A percentile compares a stretch with the other conserved stretches of the same genome.
Conservation (phyloP, 176 grass and related monocot species). For the Melocanna baccifera region DNA sequence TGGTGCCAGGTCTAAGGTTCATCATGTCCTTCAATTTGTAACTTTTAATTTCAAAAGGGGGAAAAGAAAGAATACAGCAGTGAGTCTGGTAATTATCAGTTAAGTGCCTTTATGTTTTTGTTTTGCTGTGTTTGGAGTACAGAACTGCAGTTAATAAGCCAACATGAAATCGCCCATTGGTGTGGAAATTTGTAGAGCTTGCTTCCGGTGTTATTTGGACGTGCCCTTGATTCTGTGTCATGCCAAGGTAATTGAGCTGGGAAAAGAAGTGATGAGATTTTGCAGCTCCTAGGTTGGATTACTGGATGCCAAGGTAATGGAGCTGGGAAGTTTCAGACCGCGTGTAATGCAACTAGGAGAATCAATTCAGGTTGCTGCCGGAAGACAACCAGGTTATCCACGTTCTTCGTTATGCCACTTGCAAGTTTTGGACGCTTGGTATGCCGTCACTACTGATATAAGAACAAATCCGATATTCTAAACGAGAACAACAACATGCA, state of each 20-base stretch:
- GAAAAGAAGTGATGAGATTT: slow-evolving; percentile 7
- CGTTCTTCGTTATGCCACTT: not conserved
- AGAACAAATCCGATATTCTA: not conserved
- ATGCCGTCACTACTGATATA: not conserved
- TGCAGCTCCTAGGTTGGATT: not conserved
- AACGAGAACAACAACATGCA: not conserved
- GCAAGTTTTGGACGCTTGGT: not conserved
- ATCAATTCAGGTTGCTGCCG: not conserved
- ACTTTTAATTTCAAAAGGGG: slow-evolving; percentile 24
- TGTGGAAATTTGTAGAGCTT: not conserved
- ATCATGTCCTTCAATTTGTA: slow-evolving; percentile 18
- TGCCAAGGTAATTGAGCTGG: not conserved
- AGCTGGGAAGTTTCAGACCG: not conserved
- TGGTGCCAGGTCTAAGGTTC: slow-evolving; percentile 27
- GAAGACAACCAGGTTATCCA: not conserved
- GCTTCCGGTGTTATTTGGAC: not conserved
- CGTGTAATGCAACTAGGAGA: not conserved
- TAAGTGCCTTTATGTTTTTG: not conserved
- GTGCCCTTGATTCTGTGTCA: not conserved
- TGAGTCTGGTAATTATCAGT: not conserved
- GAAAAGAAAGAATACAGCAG: slow-evolving; percentile 32
- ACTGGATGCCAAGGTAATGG: not conserved
- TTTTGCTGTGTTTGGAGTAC: not conserved
- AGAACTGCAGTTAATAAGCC: not conserved
- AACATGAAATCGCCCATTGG: not conserved